Evolutionary conservation across 176 grass and related monocot genomes (phyloP).

Genomic region (Aegilops tauschii): DNA sequence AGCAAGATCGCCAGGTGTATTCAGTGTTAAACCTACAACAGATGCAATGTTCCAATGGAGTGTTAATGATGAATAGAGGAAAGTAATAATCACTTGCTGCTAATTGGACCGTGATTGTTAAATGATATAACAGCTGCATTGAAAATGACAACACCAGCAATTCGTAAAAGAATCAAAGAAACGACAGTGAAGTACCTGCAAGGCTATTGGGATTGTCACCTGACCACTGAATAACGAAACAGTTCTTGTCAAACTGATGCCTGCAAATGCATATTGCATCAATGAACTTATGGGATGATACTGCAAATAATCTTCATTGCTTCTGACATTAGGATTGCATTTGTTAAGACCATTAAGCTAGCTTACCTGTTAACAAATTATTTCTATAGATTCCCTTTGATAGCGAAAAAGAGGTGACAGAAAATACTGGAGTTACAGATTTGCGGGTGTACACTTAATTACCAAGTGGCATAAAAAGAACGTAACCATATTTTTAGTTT

Average conservation of each 20-base stretch:
- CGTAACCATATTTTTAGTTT: background rate
- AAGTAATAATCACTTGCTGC: background rate
- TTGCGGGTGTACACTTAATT: background rate
- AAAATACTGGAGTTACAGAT: background rate
- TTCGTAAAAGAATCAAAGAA: constrained; percentile 13
- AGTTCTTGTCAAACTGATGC: constrained; percentile 74
- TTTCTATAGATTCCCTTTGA: background rate
- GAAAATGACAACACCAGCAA: constrained; percentile 22
- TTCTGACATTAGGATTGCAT: background rate
- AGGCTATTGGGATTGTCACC: constrained; percentile 98
- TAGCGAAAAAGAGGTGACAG: background rate
- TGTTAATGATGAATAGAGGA: background rate
- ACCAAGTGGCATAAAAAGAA: background rate
- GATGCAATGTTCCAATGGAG: constrained; percentile 5
- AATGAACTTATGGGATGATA: background rate
- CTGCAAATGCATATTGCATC: constrained; percentile 43
- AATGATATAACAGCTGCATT: background rate
- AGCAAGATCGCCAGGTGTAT: constrained; percentile 85
- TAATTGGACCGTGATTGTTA: background rate
- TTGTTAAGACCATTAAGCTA: background rate
- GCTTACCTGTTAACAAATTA: background rate
- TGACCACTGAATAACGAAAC: constrained; percentile 90
- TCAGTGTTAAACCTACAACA: constrained; percentile 81
- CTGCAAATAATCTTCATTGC: background rate
- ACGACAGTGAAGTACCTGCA: constrained; percentile 55